These are phyloP conservation scores for Moricandia arvensis DNA, from an alignment of 345 rosid species.

Conservation along the genomic window DNA sequence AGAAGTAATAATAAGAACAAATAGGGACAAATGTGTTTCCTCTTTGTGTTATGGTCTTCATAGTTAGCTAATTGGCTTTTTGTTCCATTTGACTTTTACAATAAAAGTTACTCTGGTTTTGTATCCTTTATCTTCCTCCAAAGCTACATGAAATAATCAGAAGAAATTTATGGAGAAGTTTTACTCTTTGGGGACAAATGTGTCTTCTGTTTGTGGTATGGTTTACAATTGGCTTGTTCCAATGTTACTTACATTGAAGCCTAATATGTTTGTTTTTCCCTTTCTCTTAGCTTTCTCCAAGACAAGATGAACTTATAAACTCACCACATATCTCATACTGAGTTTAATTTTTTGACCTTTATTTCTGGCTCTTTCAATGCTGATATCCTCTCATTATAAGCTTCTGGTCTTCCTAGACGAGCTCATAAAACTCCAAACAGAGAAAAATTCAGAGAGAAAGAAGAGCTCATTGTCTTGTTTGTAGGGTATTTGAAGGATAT, in stretches of 20 bases:
- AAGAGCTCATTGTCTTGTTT: background rate
- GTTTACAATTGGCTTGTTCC: background rate
- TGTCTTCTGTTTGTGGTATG: background rate
- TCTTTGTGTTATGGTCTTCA: slow-evolving; percentile 8
- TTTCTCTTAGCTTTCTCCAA: background rate
- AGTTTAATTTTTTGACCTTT: too few relatives aligned
- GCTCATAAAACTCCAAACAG: too few relatives aligned
- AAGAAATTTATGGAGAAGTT: background rate
- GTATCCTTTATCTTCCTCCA: background rate
- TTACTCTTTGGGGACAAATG: background rate
- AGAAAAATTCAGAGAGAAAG: too few relatives aligned
- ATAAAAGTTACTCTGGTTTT: background rate
- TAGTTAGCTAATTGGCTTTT: background rate
- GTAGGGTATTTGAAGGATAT: slow-evolving; percentile 88
- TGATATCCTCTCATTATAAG: too few relatives aligned
- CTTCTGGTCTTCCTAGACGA: too few relatives aligned
- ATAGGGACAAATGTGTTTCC: background rate
- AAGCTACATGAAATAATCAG: background rate
- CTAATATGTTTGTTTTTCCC: background rate
- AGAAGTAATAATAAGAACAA: background rate
- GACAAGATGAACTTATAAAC: background rate
- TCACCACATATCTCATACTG: too few relatives aligned
- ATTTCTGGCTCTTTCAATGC: too few relatives aligned
- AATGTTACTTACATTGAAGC: background rate
- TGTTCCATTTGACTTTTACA: background rate